Percentiles rank a stretch among this genome's conserved stretches.
These are phyloP conservation scores for Scedosporium minutisporum DNA, from an alignment of 2,329 filamentous ascomycete species.

Conservation along the genomic window DNA sequence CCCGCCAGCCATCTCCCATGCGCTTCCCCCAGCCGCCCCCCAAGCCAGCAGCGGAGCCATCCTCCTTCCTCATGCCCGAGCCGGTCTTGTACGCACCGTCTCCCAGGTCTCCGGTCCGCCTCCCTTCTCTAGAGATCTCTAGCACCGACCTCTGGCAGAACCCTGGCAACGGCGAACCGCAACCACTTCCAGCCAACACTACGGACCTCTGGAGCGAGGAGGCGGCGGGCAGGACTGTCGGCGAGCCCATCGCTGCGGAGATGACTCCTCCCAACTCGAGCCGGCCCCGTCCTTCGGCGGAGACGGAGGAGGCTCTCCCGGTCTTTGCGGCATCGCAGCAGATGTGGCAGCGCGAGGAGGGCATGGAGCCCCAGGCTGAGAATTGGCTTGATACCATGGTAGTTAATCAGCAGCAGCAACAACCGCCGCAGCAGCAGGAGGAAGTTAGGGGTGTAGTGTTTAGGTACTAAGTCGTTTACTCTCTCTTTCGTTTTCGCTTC, in stretches of 20 bases:
- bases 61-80: background rate
- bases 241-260: background rate
- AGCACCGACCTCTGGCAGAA: background rate
- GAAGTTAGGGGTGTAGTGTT: slow-evolving; percentile 1
- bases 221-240: background rate
- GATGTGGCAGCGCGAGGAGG: background rate
- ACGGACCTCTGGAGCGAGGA: background rate
- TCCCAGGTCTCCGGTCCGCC: background rate
- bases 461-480: background rate
- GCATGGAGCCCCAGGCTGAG: background rate
- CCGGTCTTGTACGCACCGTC: background rate
- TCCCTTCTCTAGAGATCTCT: background rate
- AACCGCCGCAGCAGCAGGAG: background rate
- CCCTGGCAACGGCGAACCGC: background rate
- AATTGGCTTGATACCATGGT: background rate
- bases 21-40: background rate
- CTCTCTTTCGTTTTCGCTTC: background rate
- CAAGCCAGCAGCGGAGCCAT: background rate
- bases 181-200: background rate
- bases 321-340: background rate
- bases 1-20: background rate
- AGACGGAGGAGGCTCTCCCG: background rate
- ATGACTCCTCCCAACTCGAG: background rate
- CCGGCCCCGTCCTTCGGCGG: background rate
- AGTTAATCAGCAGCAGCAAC: background rate